Evolutionary conservation across 129 eudicot genomes (phyloP).

Genomic region (Sambucus nigra): DNA sequence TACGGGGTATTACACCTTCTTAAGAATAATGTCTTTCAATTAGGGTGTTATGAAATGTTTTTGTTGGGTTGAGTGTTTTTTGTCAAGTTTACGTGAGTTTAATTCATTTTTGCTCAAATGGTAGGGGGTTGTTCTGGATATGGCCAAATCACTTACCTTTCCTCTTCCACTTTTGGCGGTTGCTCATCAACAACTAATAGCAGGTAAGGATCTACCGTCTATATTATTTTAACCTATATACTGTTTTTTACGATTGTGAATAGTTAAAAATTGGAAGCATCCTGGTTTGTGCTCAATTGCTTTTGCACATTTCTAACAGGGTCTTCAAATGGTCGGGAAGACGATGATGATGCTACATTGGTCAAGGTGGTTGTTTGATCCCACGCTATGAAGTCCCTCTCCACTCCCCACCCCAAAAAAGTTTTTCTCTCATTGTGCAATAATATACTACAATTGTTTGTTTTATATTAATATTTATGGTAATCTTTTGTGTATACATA

Average conservation of each 20-base stretch:
- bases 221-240: conserved; percentile 4
- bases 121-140: conserved; percentile 67
- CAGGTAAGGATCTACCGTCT: conserved; percentile 40
- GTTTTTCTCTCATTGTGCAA: neutral
- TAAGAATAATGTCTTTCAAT: too few relatives aligned
- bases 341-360: conserved; percentile 43
- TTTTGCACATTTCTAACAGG: conserved; percentile 35
- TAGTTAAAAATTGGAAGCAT: conserved; percentile 6
- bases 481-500: conserved; percentile 4
- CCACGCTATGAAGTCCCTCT: neutral
- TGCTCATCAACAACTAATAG: conserved; percentile 86
- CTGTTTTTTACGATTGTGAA: neutral
- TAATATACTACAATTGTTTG: neutral
- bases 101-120: conserved; percentile 6
- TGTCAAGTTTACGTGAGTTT: neutral
- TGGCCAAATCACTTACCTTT: conserved; percentile 70
- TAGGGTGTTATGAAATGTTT: neutral
- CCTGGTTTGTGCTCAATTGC: conserved; percentile 8
- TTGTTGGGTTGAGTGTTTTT: neutral
- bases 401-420: too few relatives aligned
- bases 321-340: conserved; percentile 35
- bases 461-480: neutral
- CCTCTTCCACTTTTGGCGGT: conserved; percentile 89
- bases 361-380: conserved; percentile 38
- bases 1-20: too few relatives aligned